Evolutionary conservation across 805 yeast species (phyloP), one percentile per base, ranked within the genome.

Genomic region (Lipomyces starkeyi): DNA sequence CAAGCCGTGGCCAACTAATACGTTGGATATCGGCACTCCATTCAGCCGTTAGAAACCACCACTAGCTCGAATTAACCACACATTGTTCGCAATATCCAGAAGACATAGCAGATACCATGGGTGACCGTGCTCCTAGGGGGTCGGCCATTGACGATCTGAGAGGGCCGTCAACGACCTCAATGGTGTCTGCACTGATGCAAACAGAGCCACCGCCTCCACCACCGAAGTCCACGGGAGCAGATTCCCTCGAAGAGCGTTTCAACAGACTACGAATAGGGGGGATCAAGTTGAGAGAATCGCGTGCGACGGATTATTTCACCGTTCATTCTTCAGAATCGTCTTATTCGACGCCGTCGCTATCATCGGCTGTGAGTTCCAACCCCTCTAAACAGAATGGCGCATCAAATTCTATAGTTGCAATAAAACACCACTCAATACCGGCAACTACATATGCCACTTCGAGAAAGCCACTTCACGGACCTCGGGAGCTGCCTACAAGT

Each of bases 331-430:
- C 56, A 3, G 56, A 6, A 2, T 37, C 59, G 59, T 22, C 34
- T 11, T 25, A 25, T 34, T n/a, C 59, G 27, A 37, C 29, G 27
- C 52, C 29, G 20, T 57, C 68, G 20, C 59, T 59, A 29, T n/a
- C 72, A 14, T 62, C 69, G 17, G 63, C 60, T 37, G 43, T 56
- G 47, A 67, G 62, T 32, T 34, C 63, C 20, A 27, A 20, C 17
- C 14, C 14, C 35, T 29, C 65, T n/a, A 43, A 8, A 8, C 9
- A 43, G 3, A 17, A 43, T 43, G 22, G 9, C 22, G 59, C 70
- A 66, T 56, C 70, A 37, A 29, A 22, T 14, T 37, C 69, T 11
- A 52, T 53, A 11, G 63, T 49, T 14, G 14, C 56, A 53, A 47
- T 57, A 53, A 22, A 5, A 25, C 5, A 29, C 56, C 34, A 53